Evolutionary conservation across 1,139 yeast genomes (phyloP), one percentile per base, ranked within the genome.

Genomic region (Saccharomycopsis hybrid): DNA sequence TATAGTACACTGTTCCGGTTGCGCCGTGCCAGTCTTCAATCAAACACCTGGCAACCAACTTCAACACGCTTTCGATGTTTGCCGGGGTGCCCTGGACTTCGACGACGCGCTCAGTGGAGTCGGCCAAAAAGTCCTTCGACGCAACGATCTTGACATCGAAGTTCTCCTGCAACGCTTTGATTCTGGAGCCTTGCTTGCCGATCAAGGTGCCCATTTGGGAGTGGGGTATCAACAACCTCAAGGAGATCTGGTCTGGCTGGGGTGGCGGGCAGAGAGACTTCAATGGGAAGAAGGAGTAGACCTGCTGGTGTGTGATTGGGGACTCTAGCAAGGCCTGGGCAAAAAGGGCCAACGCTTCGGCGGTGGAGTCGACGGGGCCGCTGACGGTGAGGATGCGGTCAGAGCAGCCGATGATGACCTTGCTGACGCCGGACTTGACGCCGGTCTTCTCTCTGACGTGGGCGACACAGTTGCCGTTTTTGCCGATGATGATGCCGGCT

Each of bases 401-500:
- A 47, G 85, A 84, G 49, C 90, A 82, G 13, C 95, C 95, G 18
- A 82, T 82, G 44, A 82, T 80, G 44, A 87, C 82, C 60, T 85
- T 85, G 31, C 95, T 84, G 47, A 89, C 89, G 27, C 95, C 96
- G 3, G 96, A 96, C 64, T 85, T 86, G 55, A 92, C 90, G 52
- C 78, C 78, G 41, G 94, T 86, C 56, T 77, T 78, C 46, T 80
- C 89, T 57, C 96, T 75, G 49, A 89, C 80, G 36, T 79, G 77
- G 53, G 90, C 86, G 55, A 89, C 89, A 49, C 85, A 86, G 53
- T 77, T 74, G 43, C 97, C 97, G 58, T 80, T 84, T 60, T 85
- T 86, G 44, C 97, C 97, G 60, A 89, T 89, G 56, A 89, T 80
- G 56, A 90, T 85, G 24, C 96, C 96, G 11, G 96, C 90, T 66